These are phyloP conservation scores for Trichocladium uniseriatum DNA, from an alignment of 495 filamentous ascomycete genomes.

Conservation along the genomic window DNA sequence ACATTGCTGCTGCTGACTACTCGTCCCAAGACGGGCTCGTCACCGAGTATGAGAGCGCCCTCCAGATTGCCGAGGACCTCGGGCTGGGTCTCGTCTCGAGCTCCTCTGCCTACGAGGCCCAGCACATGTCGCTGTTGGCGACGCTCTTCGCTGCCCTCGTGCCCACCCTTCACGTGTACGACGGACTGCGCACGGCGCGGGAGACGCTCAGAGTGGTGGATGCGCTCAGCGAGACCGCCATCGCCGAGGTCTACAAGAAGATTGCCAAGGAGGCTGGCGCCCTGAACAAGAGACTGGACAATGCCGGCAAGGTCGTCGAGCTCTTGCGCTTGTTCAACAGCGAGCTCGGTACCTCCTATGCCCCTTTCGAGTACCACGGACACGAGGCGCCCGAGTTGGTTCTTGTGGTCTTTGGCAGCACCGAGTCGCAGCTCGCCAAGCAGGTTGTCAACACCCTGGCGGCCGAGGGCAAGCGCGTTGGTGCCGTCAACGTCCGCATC, in stretches of 20 bases:
- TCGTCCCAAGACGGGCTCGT: slow-evolving; percentile 59
- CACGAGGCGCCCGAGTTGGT: slow-evolving; percentile 67
- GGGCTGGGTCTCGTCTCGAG: slow-evolving; percentile 80
- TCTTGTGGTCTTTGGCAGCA: slow-evolving; percentile 83
- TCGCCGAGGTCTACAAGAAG: slow-evolving; percentile 61
- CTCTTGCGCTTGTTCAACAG: slow-evolving; percentile 76
- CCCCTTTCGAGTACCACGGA: slow-evolving; percentile 90
- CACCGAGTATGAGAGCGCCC: slow-evolving; percentile 74
- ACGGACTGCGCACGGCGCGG: slow-evolving; percentile 75
- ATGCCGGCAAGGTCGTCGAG: slow-evolving; percentile 62
- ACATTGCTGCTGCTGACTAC: slow-evolving; percentile 92
- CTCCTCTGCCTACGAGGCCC: slow-evolving; percentile 75
- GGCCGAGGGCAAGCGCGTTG: slow-evolving; percentile 62
- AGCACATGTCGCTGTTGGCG: slow-evolving; percentile 90
- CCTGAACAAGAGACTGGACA: slow-evolving; percentile 61
- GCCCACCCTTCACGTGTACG: slow-evolving; percentile 85
- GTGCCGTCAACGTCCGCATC: slow-evolving; percentile 81
- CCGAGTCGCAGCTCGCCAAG: slow-evolving; percentile 74
- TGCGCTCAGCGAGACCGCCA: slow-evolving; percentile 60
- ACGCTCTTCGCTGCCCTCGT: slow-evolving; percentile 71
- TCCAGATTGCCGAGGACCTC: slow-evolving; percentile 82
- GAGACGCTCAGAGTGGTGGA: slow-evolving; percentile 85
- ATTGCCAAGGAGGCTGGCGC: slow-evolving; percentile 50
- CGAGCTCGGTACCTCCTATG: slow-evolving; percentile 87
- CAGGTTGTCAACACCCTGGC: slow-evolving; percentile 70